Percentiles rank a stretch among this genome's conserved stretches.
Evolutionary conservation across 164 flowering plant genomes (phyloP).

Genomic region (Nymphaea colorata): DNA sequence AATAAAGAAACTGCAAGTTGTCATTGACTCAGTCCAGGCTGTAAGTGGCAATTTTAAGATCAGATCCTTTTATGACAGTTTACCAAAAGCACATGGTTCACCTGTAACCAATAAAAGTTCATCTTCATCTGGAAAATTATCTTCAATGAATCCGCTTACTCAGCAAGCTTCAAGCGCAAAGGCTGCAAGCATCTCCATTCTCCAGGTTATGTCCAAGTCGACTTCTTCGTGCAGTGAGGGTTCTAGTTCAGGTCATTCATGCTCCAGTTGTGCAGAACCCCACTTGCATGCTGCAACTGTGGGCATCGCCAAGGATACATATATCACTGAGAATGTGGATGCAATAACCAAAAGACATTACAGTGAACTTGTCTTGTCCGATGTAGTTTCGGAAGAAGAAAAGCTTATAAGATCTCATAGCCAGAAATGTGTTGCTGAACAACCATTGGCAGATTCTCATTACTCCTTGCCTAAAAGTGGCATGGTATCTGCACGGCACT

Average conservation of each 20-base stretch:
- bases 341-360: conserved; percentile 31
- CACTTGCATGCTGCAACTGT: conserved; percentile 10
- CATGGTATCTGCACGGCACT: conserved; percentile 13
- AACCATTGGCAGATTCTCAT: conserved; percentile 6
- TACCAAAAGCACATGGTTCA: conserved; percentile 29
- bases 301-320: conserved; percentile 16
- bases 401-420: conserved; percentile 40
- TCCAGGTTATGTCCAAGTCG: conserved; percentile 14
- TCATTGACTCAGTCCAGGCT: conserved; percentile 77
- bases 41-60: conserved; percentile 51
- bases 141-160: conserved; percentile 17
- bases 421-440: conserved; percentile 27
- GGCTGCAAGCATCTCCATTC: conserved; percentile 3
- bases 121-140: conserved; percentile 15
- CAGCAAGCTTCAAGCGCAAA: conserved; percentile 15
- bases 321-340: conserved; percentile 18
- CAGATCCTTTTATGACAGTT: conserved; percentile 49
- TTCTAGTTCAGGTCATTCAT: conserved; percentile 46
- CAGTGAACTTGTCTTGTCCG: conserved; percentile 36
- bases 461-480: conserved; percentile 5
- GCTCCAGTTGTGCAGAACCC: conserved; percentile 27
- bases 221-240: conserved; percentile 58
- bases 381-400: conserved; percentile 19
- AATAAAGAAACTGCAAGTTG: conserved; percentile 57
- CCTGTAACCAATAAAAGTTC: conserved; percentile 33